These are phyloP conservation scores for Picochlorum sp. DNA, from an alignment of 139 green algal genomes.

Conservation along the genomic window DNA sequence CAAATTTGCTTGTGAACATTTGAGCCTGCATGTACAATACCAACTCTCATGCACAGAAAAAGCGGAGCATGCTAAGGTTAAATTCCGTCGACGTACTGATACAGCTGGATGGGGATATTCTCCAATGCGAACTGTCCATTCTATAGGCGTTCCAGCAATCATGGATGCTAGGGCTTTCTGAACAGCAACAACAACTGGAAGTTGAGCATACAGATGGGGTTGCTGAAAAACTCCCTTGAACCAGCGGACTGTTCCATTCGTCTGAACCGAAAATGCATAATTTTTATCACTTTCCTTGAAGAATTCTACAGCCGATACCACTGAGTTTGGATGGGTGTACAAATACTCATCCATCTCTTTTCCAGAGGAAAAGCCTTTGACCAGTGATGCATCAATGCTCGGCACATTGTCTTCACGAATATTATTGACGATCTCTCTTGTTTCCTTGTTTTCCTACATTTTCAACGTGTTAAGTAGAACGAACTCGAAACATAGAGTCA, in stretches of 20 bases:
- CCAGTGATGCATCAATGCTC: constrained; percentile 9
- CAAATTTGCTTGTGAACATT: constrained; percentile 35
- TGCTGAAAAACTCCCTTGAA: constrained; percentile 57
- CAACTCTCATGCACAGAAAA: neutral
- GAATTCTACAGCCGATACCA: constrained; percentile 38
- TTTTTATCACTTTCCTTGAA: neutral
- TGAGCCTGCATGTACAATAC: constrained; percentile 10
- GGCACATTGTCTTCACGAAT: constrained; percentile 24
- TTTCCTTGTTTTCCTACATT: constrained; percentile 5
- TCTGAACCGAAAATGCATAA: constrained; percentile 51
- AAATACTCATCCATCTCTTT: constrained; percentile 47
- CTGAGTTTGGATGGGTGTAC: constrained; percentile 39
- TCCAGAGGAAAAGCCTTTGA: constrained; percentile 18
- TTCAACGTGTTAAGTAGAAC: too few species aligned
- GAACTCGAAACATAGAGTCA: too few species aligned
- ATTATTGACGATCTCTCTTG: constrained; percentile 17
- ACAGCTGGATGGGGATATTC: constrained; percentile 54
- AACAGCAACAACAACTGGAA: constrained; percentile 60
- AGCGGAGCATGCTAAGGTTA: neutral
- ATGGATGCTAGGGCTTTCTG: constrained; percentile 46
- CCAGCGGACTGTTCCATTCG: constrained; percentile 45
- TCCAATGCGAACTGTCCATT: constrained; percentile 36
- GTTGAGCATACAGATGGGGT: constrained; percentile 48
- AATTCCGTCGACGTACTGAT: neutral
- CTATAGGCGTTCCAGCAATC: constrained; percentile 9